Base-by-base conservation (phyloP, 1,284 basidiomycete species). In the Sporisorium reilianum region DNA sequence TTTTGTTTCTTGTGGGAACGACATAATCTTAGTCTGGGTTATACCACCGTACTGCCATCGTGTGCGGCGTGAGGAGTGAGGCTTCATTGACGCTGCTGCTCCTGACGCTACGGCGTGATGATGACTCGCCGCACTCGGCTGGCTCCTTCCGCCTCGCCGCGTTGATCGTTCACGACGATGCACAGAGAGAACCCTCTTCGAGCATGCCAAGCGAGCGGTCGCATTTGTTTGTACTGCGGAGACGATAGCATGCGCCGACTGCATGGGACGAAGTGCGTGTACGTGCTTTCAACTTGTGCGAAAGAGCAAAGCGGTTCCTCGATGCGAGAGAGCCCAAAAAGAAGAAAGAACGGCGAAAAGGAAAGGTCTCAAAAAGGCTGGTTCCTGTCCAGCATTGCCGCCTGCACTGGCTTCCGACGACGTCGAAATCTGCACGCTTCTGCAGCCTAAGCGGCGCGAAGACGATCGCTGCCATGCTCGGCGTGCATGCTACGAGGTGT, bases 401-500 rank as follows among this genome's bases (percentile, higher is more conserved):
- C 10, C 30, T 30, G 30, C 4, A 41, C n/a, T n/a, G 6, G n/a
- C 40, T 41, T n/a, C 5, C 7, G 18, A 4, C 40, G 5, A 36
- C 7, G 12, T 38, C 23, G 5, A 5, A 45, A 25, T 26, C 42
- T 45, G 42, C 42, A 45, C 42, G 23, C 42, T 25, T 26, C 42
- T 45, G 42, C 42, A 45, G 42, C 42, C 42, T 45, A 49, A 49
- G n/a, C 1, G 32, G 32, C 48, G 32, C 48, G 14, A 16, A 45
- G 42, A 16, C 23, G 42, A 45, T 25, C 42, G 22, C 26, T 16
- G 22, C 25, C 23, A 45, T 4, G 36, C 36, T 38, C 36, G 18
- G 16, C 8, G 16, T 38, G 12, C 23, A 26, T 25, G 42, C 23
- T 20, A n/a, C n/a, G n/a, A n/a, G n/a, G n/a, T n/a, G n/a, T n/a